Conservation (phyloP, 768 basidiomycete genomes). For the Exidia glandulosa region DNA sequence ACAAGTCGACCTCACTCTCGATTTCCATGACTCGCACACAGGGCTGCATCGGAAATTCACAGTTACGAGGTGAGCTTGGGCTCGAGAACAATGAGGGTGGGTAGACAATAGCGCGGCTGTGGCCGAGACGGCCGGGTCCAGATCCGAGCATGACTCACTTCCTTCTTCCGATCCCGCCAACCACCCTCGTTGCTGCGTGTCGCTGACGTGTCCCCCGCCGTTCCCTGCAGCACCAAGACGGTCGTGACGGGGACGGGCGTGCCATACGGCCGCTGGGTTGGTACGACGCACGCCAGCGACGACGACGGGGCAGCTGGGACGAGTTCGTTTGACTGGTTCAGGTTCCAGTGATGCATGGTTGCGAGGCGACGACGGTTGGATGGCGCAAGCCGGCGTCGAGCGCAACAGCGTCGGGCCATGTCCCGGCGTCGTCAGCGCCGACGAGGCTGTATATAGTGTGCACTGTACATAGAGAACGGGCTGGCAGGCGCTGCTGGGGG, state of each 20-base stretch:
- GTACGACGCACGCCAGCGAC: not conserved
- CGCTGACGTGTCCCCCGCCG: not conserved
- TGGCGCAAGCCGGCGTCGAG: not conserved
- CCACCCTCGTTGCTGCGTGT: too few species aligned
- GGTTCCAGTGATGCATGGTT: not conserved
- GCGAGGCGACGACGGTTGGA: not conserved
- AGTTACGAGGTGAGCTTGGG: not conserved
- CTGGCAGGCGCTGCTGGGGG: not conserved
- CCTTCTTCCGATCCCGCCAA: too few species aligned
- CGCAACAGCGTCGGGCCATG: too few species aligned
- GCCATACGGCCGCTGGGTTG: not conserved
- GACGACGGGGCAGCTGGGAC: not conserved
- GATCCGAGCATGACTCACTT: too few species aligned
- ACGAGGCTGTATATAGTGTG: not conserved
- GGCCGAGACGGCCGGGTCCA: not conserved
- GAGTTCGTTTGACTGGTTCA: not conserved
- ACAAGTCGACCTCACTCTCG: not conserved
- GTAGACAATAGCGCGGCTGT: not conserved
- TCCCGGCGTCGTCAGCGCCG: not conserved
- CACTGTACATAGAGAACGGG: not conserved
- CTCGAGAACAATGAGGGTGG: not conserved
- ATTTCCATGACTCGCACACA: not conserved
- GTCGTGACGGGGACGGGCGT: not conserved
- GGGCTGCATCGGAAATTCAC: not conserved
- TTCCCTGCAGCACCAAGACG: not conserved